These are phyloP conservation scores for Wickerhamiella kurtzmanii DNA, from an alignment of 805 yeast species.

Conservation along the genomic window DNA sequence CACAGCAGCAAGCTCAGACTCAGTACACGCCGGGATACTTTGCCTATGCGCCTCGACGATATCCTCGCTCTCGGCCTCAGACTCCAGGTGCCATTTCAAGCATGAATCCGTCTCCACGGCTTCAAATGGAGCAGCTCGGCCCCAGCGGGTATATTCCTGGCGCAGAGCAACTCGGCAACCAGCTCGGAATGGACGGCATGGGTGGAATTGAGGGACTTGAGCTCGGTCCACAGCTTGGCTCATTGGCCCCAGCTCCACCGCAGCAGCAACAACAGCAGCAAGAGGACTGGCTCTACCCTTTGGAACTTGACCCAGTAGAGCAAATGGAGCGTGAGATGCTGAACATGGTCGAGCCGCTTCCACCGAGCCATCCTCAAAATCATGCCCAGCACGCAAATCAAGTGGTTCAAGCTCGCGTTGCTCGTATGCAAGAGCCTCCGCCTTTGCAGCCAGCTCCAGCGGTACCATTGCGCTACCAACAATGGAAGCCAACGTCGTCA, in stretches of 20 bases:
- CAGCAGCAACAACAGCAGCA: not conserved
- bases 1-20: not conserved
- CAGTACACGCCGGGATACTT: not conserved
- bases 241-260: too few species aligned
- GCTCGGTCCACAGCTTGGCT: too few species aligned
- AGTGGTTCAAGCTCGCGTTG: not conserved
- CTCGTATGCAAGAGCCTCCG: not conserved
- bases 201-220: not conserved
- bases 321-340: constrained; percentile 17
- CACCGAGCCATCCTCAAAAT: not conserved
- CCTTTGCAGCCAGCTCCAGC: constrained; percentile 9
- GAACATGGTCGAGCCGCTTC: constrained; percentile 7
- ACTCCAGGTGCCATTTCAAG: not conserved
- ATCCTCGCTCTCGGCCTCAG: not conserved
- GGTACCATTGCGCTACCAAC: not conserved
- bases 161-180: not conserved
- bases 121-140: not conserved
- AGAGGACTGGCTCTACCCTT: not conserved
- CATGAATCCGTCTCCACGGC: not conserved
- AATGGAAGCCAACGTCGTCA: constrained; percentile 28
- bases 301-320: constrained; percentile 15
- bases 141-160: not conserved
- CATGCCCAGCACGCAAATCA: not conserved
- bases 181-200: not conserved
- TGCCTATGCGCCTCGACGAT: not conserved